These are phyloP conservation scores for Boletus edulis DNA, from an alignment of 768 basidiomycete genomes.

Conservation along the genomic window DNA sequence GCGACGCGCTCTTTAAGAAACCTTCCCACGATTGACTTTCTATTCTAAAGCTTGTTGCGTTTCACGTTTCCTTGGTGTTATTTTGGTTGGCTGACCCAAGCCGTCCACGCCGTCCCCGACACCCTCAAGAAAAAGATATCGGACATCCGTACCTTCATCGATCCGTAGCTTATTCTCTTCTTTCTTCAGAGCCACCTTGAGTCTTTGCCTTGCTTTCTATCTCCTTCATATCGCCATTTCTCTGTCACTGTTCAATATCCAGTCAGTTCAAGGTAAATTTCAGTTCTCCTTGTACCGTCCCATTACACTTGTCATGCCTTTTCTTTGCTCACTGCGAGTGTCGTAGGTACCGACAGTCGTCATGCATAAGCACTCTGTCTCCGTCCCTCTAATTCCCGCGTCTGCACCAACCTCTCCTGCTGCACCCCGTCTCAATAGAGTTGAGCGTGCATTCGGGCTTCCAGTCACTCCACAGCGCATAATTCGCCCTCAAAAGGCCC, in stretches of 20 bases:
- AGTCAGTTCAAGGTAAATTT: slow-evolving; percentile 21
- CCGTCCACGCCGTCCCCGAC: slow-evolving; percentile 13
- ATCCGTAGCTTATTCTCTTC: slow-evolving; percentile 17
- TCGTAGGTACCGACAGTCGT: slow-evolving; percentile 14
- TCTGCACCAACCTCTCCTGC: slow-evolving; percentile 47
- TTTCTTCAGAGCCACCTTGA: slow-evolving; percentile 22
- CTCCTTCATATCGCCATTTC: slow-evolving; percentile 26
- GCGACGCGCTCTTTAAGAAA: slow-evolving; percentile 38
- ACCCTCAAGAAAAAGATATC: slow-evolving; percentile 13
- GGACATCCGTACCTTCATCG: slow-evolving; percentile 4
- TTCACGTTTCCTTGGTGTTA: slow-evolving; percentile 27
- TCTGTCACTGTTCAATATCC: slow-evolving; percentile 13
- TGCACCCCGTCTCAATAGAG: slow-evolving; percentile 33
- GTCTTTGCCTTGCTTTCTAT: slow-evolving; percentile 20
- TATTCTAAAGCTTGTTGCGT: slow-evolving; percentile 23
- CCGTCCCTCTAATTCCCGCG: slow-evolving; percentile 33
- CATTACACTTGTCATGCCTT: not conserved
- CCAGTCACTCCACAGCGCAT: slow-evolving; percentile 70
- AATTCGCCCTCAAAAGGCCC: slow-evolving; percentile 42
- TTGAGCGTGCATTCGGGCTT: slow-evolving; percentile 29
- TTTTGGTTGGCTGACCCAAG: slow-evolving; percentile 17
- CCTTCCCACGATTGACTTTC: slow-evolving; percentile 29
- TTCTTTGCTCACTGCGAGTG: slow-evolving; percentile 7
- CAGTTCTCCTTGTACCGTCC: not conserved
- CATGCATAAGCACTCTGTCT: slow-evolving; percentile 33